A percentile compares a stretch with the other conserved stretches of the same genome.
These are phyloP conservation scores for Daedaleopsis nitida DNA, from an alignment of 768 basidiomycete genomes.

Conservation along the genomic window DNA sequence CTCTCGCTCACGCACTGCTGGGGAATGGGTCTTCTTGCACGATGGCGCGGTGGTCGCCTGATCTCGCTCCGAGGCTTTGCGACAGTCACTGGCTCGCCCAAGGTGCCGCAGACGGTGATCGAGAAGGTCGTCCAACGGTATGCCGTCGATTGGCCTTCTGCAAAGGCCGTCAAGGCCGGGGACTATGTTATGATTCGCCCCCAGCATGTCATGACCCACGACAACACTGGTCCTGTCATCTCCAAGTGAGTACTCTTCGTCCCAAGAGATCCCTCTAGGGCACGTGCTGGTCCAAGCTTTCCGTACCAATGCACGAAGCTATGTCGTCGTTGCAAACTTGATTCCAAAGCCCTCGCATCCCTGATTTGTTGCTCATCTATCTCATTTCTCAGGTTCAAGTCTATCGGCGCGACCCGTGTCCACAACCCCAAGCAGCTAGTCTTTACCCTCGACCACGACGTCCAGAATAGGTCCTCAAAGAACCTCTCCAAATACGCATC, in stretches of 20 bases:
- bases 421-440: slow-evolving; percentile 83
- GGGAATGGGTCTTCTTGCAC: not conserved
- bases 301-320: no score
- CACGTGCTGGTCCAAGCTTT: no score
- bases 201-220: slow-evolving; percentile 97
- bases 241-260: slow-evolving; percentile 68
- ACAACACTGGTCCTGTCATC: slow-evolving; percentile 98
- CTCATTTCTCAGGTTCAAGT: slow-evolving; percentile 73
- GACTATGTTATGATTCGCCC: slow-evolving; percentile 99
- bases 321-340: no score
- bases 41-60: not conserved
- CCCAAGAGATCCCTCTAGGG: no score
- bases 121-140: slow-evolving; percentile 99
- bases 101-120: slow-evolving; percentile 81
- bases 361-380: not conserved
- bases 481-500: slow-evolving; percentile 91
- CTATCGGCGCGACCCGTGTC: slow-evolving; percentile 87
- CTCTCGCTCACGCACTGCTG: not conserved
- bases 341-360: not conserved
- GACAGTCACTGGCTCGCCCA: slow-evolving; percentile 32
- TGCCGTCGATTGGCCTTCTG: slow-evolving; percentile 83
- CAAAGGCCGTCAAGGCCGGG: slow-evolving; percentile 83
- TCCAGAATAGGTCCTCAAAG: slow-evolving; percentile 90
- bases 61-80: slow-evolving; percentile 27
- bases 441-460: slow-evolving; percentile 97